Evolutionary conservation across 2,329 filamentous ascomycete genomes (phyloP), one percentile per base, ranked within the genome.

Genomic region (Daldinia eschscholtzii): DNA sequence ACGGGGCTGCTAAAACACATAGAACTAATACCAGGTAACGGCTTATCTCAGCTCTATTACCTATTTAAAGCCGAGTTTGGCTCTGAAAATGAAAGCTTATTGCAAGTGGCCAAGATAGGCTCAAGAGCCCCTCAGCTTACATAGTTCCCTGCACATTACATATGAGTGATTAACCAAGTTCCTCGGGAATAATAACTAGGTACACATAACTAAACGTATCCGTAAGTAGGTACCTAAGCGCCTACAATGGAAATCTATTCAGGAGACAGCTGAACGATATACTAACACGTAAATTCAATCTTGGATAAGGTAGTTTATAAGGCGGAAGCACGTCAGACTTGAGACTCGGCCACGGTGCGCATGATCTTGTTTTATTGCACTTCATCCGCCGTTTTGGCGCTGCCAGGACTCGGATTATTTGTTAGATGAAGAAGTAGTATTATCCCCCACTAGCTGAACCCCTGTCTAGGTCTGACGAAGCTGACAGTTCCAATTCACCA

Each of bases 391-490:
- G 20, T 23, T 2, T 23, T 2, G 20, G 7, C 41, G 41, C 6
- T 15, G 7, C 20, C 41, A 30, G 23, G 46, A 18, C 26, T 50
- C 10, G 15, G 7, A 26, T 18, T 7, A 13, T 30, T 50, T 28
- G 26, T n/a, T 30, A 6, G 26, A 30, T 30, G 15, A 30, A 50
- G 26, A 13, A 28, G 26, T 15, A 50, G 12, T 13, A 26, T 23
- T 20, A 33, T 37, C n/a, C 46, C 46, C 46, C 46, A 6, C 46
- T 52, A 15, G 26, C 12, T 15, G 15, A 26, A 48, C 15, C 46
- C 46, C 46, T 52, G 46, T 12, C 28, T 30, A 52, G 46, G 28
- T 52, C 46, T 13, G 26, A 52, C 46, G 26, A 52, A 52, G 46
- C 26, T 30, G 46, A 33, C 46, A 50, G 10, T 35, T 35, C 33